Conservation (phyloP, 108 stramenopile species). For the Pseudonitzschia multistriata region DNA sequence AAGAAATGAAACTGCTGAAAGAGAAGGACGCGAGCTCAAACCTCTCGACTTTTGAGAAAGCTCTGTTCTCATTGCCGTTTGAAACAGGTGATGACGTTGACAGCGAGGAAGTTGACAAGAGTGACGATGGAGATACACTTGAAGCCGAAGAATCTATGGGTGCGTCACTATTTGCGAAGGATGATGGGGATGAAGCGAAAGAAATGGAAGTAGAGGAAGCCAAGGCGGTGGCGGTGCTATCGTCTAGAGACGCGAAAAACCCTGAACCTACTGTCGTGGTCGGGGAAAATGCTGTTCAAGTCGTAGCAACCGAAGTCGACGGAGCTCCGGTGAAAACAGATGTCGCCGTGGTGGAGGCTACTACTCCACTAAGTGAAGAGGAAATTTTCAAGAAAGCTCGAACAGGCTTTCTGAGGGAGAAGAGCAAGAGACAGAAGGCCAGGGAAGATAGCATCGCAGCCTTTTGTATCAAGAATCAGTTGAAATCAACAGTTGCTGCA, state of each 20-base stretch:
- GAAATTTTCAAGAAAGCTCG: conserved; percentile 45
- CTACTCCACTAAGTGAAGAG: conserved; percentile 40
- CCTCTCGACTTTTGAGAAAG: conserved; percentile 26
- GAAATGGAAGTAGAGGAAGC: conserved; percentile 6
- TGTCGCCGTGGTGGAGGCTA: conserved; percentile 30
- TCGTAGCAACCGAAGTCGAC: conserved; percentile 36
- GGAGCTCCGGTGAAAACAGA: conserved; percentile 20
- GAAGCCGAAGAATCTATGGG: not conserved
- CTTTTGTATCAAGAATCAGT: conserved; percentile 60
- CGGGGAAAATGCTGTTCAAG: conserved; percentile 45
- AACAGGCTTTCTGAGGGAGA: conserved; percentile 45
- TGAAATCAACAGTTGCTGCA: conserved; percentile 67
- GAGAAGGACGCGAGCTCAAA: conserved; percentile 19
- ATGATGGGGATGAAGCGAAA: not conserved
- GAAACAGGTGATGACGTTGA: conserved; percentile 28
- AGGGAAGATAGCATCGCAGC: conserved; percentile 71
- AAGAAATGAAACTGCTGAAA: conserved; percentile 19
- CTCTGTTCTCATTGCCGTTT: conserved; percentile 31
- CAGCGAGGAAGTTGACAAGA: conserved; percentile 13
- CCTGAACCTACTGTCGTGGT: conserved; percentile 20
- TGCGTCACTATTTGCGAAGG: not conserved
- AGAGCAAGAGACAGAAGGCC: conserved; percentile 58
- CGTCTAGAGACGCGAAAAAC: not conserved
- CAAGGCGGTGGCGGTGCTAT: not conserved
- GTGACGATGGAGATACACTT: not conserved